Percentiles rank a stretch among this genome's conserved stretches.
Evolutionary conservation across 1,284 basidiomycete genomes (phyloP).

Genomic region (Microbotryum silenes-acaulis): DNA sequence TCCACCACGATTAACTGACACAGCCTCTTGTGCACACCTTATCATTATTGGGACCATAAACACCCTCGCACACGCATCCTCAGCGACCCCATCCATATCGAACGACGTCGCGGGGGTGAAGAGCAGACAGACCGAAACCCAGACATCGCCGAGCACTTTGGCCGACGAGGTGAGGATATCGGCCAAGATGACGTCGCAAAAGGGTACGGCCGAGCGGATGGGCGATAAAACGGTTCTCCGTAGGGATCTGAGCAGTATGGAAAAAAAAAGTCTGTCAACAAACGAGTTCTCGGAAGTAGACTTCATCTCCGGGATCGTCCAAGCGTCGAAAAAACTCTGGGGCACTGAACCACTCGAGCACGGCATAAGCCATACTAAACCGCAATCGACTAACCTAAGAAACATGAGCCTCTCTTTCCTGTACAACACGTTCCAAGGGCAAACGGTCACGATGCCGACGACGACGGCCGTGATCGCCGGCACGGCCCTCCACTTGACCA

Average conservation of each 20-base stretch:
- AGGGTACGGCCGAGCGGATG: slow-evolving; percentile 59
- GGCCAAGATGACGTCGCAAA: slow-evolving; percentile 87
- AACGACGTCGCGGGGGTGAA: slow-evolving; percentile 38
- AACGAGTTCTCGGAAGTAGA: background rate
- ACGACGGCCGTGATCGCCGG: slow-evolving; percentile 21
- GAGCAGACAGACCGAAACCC: slow-evolving; percentile 73
- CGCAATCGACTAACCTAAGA: slow-evolving; percentile 20
- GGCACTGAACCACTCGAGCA: no score
- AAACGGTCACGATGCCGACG: slow-evolving; percentile 15
- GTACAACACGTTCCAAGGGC: slow-evolving; percentile 31
- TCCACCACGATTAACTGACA: background rate
- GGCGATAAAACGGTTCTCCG: slow-evolving; percentile 65
- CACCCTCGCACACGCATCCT: slow-evolving; percentile 28
- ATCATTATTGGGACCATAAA: slow-evolving; percentile 32
- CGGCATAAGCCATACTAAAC: background rate
- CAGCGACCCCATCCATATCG: slow-evolving; percentile 30
- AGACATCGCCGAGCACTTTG: slow-evolving; percentile 90
- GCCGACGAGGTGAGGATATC: slow-evolving; percentile 95
- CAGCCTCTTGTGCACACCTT: slow-evolving; percentile 16
- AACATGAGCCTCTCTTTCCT: slow-evolving; percentile 30
- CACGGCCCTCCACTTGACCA: slow-evolving; percentile 12
- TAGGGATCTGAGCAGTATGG: slow-evolving; percentile 48
- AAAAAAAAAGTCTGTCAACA: background rate
- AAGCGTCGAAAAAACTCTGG: no score
- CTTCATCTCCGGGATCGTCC: background rate